Conservation (phyloP, 495 filamentous ascomycete genomes). For the Penicillium samsonianum region DNA sequence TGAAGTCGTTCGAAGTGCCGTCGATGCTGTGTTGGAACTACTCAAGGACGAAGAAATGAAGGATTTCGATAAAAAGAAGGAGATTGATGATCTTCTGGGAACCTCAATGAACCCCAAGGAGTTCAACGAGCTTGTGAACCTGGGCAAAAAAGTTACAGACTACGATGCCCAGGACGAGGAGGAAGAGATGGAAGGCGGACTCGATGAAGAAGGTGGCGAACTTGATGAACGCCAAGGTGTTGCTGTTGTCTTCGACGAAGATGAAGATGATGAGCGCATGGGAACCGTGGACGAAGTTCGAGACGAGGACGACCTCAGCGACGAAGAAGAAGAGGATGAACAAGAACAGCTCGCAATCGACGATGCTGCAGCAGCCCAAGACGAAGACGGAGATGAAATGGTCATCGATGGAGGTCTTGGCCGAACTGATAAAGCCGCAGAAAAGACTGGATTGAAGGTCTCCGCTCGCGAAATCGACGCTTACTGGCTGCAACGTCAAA, state of each 20-base stretch:
- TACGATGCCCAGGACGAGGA: slow-evolving; percentile 98
- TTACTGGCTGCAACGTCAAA: slow-evolving; percentile 94
- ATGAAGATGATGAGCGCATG: slow-evolving; percentile 82
- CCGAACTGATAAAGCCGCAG: slow-evolving; percentile 45
- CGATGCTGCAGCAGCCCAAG: slow-evolving; percentile 50
- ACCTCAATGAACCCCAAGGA: slow-evolving; percentile 80
- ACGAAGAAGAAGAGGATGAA: slow-evolving; percentile 65
- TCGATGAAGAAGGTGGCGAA: slow-evolving; percentile 67
- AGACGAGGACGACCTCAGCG: slow-evolving; percentile 66
- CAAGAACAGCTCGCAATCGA: slow-evolving; percentile 49
- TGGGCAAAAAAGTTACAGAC: slow-evolving; percentile 99
- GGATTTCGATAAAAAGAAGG: slow-evolving; percentile 98
- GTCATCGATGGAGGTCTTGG: slow-evolving; percentile 67
- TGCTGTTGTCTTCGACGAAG: slow-evolving; percentile 94
- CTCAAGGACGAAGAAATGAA: slow-evolving; percentile 96
- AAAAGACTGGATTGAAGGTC: slow-evolving; percentile 59
- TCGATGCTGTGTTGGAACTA: slow-evolving; percentile 86
- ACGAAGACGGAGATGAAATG: slow-evolving; percentile 66
- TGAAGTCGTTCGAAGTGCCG: slow-evolving; percentile 90
- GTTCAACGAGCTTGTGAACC: slow-evolving; percentile 94
- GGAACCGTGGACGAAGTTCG: slow-evolving; percentile 75
- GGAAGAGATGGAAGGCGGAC: slow-evolving; percentile 73
- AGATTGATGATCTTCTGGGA: slow-evolving; percentile 90
- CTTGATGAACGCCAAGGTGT: slow-evolving; percentile 94
- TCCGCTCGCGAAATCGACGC: slow-evolving; percentile 89